Evolutionary conservation across 805 yeast species (phyloP), one percentile per base, ranked within the genome.

Genomic region (Kluyveromyces lactis): DNA sequence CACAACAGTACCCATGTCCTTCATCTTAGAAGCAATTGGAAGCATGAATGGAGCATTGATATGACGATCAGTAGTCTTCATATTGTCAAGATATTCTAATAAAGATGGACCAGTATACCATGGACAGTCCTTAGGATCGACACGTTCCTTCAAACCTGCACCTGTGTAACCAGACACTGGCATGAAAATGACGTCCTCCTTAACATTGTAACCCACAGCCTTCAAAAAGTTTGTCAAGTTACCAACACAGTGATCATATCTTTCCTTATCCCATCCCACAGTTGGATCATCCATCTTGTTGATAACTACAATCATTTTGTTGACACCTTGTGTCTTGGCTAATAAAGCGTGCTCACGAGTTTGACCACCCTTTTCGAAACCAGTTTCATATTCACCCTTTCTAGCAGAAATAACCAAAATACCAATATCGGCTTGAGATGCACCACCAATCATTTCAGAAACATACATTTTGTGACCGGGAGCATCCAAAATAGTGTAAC

Each of bases 401-500:
- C 99, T 84, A 34, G 97, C 97, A 47, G 95, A 85, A 53, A 92
- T 92, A 36, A 92, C 99, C 56, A 92, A 75, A 50, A 92, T 78
- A 68, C 99, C 99, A 42, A 90, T 92, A 69, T 92, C 99, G 26
- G 99, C 98, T 71, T 92, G 99, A 33, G 97, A 89, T 15, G 99
- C 99, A 66, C 98, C 98, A 56, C 97, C 97, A 72, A 92, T 92
- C 99, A 92, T 92, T 65, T 87, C 95, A 41, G 97, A 86, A 47
- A 92, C 97, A 62, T 92, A 92, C 86, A 92, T 83, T 71, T 92
- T 92, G 73, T 92, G 99, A 38, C 99, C 99, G 49, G 99, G 99
- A 7, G 99, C 99, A 66, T 92, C 99, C 63, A 92, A 77, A 52
- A 92, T 87, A 32, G 98, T 90, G 71, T 92, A 92, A 66, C 97